Evolutionary conservation across 75 land plant species (phyloP).

Genomic region (Cupressus sempervirens): DNA sequence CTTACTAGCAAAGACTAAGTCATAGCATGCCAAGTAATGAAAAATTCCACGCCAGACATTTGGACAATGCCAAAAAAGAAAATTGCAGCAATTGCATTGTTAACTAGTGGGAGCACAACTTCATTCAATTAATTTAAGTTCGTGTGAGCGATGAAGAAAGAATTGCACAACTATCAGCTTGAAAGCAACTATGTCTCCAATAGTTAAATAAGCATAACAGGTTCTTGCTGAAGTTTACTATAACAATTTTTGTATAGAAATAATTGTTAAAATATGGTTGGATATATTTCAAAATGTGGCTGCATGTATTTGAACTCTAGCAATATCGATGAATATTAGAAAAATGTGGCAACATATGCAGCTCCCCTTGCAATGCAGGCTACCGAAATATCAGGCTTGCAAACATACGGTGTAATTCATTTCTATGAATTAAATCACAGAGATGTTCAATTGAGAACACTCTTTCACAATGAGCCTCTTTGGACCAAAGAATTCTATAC

Average conservation of each 20-base stretch:
- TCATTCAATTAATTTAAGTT: too few species aligned
- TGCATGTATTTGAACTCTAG: neutral
- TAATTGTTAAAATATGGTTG: too few species aligned
- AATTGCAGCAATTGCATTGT: too few species aligned
- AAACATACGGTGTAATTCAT: neutral
- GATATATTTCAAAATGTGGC: neutral
- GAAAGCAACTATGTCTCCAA: neutral
- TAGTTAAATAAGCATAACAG: neutral
- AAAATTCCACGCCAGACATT: too few species aligned
- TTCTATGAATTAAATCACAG: neutral
- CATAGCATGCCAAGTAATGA: too few species aligned
- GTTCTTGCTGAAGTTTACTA: too few species aligned
- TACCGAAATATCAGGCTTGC: neutral
- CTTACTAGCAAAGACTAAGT: too few species aligned
- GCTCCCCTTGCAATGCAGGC: neutral
- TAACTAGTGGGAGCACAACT: too few species aligned
- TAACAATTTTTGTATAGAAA: too few species aligned
- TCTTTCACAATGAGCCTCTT: neutral
- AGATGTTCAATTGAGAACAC: neutral
- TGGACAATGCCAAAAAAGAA: too few species aligned
- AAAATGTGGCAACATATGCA: neutral
- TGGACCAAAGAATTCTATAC: neutral
- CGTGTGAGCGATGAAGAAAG: neutral
- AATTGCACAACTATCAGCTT: neutral
- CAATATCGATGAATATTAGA: neutral